phyloP scores from a whole-genome alignment of 306 rosid genomes.

The Corylus avellana region DNA sequence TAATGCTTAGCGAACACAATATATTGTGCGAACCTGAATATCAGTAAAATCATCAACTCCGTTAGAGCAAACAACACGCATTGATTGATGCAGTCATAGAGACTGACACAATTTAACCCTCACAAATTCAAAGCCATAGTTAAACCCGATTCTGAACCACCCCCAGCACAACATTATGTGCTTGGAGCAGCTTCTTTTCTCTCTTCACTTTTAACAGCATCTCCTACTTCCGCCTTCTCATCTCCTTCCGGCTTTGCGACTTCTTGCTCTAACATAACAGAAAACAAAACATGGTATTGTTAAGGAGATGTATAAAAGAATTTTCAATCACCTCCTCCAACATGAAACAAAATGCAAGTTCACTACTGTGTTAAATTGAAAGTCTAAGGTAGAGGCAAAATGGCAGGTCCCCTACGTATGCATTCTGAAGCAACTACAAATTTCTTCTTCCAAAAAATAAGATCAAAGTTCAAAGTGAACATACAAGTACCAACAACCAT shows the following conservation, averaged over 20 bases:
- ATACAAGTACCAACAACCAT: no score
- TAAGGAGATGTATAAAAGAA: not conserved
- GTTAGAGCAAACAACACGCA: conserved; percentile 36
- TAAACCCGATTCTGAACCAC: conserved; percentile 27
- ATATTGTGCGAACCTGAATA: conserved; percentile 14
- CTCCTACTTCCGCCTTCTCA: conserved; percentile 16
- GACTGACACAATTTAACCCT: conserved; percentile 33
- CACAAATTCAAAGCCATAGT: conserved; percentile 37
- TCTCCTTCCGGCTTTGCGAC: conserved; percentile 55
- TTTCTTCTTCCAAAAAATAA: not conserved
- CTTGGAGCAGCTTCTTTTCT: conserved; percentile 62
- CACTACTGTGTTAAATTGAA: not conserved
- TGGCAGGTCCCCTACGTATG: not conserved
- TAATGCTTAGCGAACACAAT: conserved; percentile 31
- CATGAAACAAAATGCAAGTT: not conserved
- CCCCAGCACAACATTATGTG: conserved; percentile 37
- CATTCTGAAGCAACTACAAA: not conserved
- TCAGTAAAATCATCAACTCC: conserved; percentile 18
- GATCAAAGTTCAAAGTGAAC: no score
- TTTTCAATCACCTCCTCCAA: not conserved
- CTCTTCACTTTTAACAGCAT: conserved; percentile 38
- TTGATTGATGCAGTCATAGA: conserved; percentile 26
- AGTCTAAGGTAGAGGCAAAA: not conserved
- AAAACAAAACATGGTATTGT: not conserved
- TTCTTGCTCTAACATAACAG: conserved; percentile 47